Evolutionary conservation across 2,329 filamentous ascomycete genomes (phyloP), one percentile per base, ranked within the genome.

Genomic region (Ophiostoma australiae): DNA sequence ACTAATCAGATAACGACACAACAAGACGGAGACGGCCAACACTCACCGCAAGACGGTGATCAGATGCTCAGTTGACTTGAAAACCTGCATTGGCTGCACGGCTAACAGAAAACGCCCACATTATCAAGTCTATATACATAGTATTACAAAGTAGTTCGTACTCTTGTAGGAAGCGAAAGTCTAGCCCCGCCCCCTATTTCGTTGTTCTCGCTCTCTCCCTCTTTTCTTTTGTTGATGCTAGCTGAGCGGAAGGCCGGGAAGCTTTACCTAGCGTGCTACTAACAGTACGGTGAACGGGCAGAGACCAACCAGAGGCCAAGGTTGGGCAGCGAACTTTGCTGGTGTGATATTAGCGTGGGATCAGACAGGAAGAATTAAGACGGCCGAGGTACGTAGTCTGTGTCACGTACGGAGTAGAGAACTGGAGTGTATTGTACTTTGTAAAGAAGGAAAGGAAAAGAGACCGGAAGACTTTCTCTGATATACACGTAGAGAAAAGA

Each of bases 231-330:
- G 61, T 67, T 70, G 39, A 35, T 70, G 69, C 58, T 63, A 63
- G 15, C 58, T 67, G 11, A 41, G 37, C 66, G 70, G 67, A 71
- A 71, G 67, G 15, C 70, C 70, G 70, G 70, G 70, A 68, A 65
- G 55, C 70, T 52, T 68, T 71, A 65, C 70, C 70, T 68, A 71
- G 70, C 68, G 70, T 58, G 35, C 48, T 63, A 68, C 35, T 68
- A 71, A 70, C 65, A 69, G 58, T 63, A 63, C 70, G 70, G 70
- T 71, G 70, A 71, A 66, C 37, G 66, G 58, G 2, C 58, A 63
- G 27, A 33, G 58, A 8, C 58, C 58, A 63, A 63, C 27, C 27
- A 63, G 58, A 33, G 27, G 6, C 58, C 58, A 63, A 58, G n/a
- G 4, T 67, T 58, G 52, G 52, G 61, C 63, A 11, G 63, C 63